Percentiles rank a stretch among this genome's conserved stretches.
Conservation (phyloP, 306 rosid genomes). For the Abrus precatorius region DNA sequence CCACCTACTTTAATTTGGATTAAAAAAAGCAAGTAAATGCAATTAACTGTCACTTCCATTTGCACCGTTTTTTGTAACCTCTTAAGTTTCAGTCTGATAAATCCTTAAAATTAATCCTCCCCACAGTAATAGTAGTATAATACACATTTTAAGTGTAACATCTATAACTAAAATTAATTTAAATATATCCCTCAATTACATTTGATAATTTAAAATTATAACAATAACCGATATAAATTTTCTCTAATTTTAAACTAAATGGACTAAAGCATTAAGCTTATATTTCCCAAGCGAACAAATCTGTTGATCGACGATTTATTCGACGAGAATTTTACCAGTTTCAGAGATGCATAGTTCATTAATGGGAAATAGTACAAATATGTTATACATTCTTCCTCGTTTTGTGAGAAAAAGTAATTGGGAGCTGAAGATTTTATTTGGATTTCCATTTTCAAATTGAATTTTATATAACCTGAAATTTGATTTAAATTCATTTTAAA, state of each 20-base stretch:
- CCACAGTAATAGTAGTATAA: too few species aligned
- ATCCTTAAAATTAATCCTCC: too few species aligned
- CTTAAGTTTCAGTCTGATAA: too few species aligned
- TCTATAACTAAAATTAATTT: too few species aligned
- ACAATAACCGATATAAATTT: too few species aligned
- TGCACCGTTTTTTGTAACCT: constrained; percentile 1
- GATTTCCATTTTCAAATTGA: not conserved
- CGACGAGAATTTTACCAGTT: not conserved
- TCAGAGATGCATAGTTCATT: not conserved
- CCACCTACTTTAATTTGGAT: constrained; percentile 33
- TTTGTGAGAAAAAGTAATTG: not conserved
- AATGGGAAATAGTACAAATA: constrained; percentile 3
- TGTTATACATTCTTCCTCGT: not conserved
- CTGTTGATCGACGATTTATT: not conserved
- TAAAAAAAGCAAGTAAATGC: not conserved
- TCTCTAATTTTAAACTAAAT: too few species aligned
- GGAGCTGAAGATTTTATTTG: not conserved
- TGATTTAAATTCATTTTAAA: not conserved
- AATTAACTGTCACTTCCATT: not conserved
- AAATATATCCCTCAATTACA: too few species aligned
- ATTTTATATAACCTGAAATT: not conserved
- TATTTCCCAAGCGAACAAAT: not conserved
- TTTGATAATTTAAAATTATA: too few species aligned
- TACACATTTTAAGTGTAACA: too few species aligned
- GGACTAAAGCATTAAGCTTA: not conserved